phyloP scores from a whole-genome alignment of 768 basidiomycete genomes.

The Termitomyces sp. region DNA sequence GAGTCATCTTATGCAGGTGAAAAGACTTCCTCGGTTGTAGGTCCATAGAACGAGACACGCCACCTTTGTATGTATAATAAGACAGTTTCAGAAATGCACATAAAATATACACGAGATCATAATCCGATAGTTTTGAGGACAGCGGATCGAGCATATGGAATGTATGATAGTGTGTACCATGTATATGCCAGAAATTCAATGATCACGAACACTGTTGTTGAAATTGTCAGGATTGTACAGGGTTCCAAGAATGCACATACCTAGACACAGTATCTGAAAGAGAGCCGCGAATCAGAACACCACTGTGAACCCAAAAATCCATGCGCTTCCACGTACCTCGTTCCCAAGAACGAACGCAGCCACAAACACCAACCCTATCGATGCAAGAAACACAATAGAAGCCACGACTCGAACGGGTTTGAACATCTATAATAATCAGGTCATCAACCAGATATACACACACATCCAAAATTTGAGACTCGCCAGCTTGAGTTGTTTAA shows the following conservation, averaged over 20 bases:
- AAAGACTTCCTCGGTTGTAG: slow-evolving; percentile 10
- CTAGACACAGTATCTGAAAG: slow-evolving; percentile 60
- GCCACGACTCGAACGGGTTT: slow-evolving; percentile 87
- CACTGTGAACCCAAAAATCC: background rate
- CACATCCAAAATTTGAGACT: background rate
- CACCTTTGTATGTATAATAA: background rate
- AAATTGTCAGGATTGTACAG: slow-evolving; percentile 3
- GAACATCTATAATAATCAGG: slow-evolving; percentile 70
- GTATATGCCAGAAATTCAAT: slow-evolving; percentile 89
- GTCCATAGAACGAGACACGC: background rate
- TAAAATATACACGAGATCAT: slow-evolving; percentile 20
- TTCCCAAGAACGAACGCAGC: slow-evolving; percentile 76
- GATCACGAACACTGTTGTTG: slow-evolving; percentile 73
- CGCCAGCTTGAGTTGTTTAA: slow-evolving; percentile 79
- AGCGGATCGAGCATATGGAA: slow-evolving; percentile 84
- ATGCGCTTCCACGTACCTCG: slow-evolving; percentile 43
- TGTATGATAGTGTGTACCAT: slow-evolving; percentile 87
- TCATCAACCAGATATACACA: background rate
- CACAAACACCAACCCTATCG: slow-evolving; percentile 81
- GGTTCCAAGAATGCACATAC: slow-evolving; percentile 36
- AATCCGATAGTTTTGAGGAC: slow-evolving; percentile 63
- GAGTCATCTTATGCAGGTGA: slow-evolving; percentile 3
- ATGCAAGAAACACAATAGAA: slow-evolving; percentile 71
- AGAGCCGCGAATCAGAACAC: background rate
- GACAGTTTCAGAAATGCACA: background rate